Evolutionary conservation across 2,329 filamentous ascomycete species (phyloP), one percentile per base, ranked within the genome.

Genomic region (Microsporum canis): DNA sequence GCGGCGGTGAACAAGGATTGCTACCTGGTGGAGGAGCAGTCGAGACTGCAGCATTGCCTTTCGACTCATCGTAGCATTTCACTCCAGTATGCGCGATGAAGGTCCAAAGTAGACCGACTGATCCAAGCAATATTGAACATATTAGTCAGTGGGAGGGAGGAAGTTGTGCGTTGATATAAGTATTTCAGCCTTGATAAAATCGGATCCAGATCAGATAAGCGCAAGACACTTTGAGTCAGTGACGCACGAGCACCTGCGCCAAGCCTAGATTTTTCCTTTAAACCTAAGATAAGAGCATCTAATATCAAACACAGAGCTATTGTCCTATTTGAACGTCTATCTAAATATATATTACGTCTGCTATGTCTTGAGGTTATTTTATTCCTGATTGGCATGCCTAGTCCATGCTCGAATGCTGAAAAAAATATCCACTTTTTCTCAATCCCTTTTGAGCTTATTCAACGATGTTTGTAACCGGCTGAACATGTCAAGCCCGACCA

Each of bases 401-500:
- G 17, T 23, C 17, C 17, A 23, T 23, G 17, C 17, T 23, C 17
- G 17, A 23, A 23, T 23, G 17, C 17, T 23, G 17, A 23, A 23
- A 23, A 47, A 29, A 10, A 29, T 10, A 10, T 2, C 17, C 34
- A 10, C 34, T 12, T 12, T 2, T 36, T 6, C 47, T 51, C 39
- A 59, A 34, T 65, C 63, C 23, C 34, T 27, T 39, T 65, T 65
- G 6, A 56, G 41, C 53, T 65, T 65, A 36, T 10, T 33, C n/a
- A 69, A 57, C 29, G 63, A 39, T 17, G 17, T 60, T 61, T 61
- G 63, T 61, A 77, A 66, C 43, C 74, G 67, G 57, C 67, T 62
- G 51, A 71, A 67, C 69, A 74, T 75, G 63, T 77, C 75, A 60
- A 76, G 58, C 6, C 69, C 70, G 68, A 76, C 73, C 5, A 72